phyloP scores from a whole-genome alignment of 2,329 filamentous ascomycete species.

The Aspergillus pseudoglaucus region DNA sequence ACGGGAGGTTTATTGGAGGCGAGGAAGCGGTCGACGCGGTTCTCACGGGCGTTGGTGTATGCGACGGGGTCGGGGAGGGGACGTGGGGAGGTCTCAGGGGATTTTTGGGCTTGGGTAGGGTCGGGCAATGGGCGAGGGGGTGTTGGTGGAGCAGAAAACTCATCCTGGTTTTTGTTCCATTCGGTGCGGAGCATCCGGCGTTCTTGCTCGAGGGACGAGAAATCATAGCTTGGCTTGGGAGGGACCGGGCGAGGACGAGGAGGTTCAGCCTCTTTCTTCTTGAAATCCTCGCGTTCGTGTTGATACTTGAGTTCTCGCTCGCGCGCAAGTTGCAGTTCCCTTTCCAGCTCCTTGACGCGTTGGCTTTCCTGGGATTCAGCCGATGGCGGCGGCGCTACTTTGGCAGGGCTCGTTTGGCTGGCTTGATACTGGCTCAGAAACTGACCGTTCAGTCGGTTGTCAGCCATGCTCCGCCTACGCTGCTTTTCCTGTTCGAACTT shows the following conservation, averaged over 20 bases:
- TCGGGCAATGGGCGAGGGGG: constrained; percentile 27
- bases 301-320: constrained; percentile 61
- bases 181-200: constrained; percentile 53
- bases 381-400: constrained; percentile 25
- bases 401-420: constrained; percentile 48
- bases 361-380: constrained; percentile 51
- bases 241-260: constrained; percentile 27
- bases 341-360: constrained; percentile 74
- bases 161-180: constrained; percentile 42
- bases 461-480: constrained; percentile 54
- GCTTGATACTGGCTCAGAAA: constrained; percentile 81
- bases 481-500: constrained; percentile 61
- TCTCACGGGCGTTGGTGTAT: constrained; percentile 27
- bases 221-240: constrained; percentile 44
- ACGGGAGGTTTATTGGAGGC: constrained; percentile 48
- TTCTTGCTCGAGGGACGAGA: constrained; percentile 56
- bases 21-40: constrained; percentile 52
- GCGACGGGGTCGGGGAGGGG: constrained; percentile 44
- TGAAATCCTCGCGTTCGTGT: constrained; percentile 50
- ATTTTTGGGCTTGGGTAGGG: constrained; percentile 12
- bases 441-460: constrained; percentile 69
- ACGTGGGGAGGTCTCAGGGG: constrained; percentile 25
- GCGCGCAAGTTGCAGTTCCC: constrained; percentile 60
- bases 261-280: constrained; percentile 17
- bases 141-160: constrained; percentile 18